Evolutionary conservation across 2,329 filamentous ascomycete genomes (phyloP), one percentile per base, ranked within the genome.

Genomic region (Keithomyces neogunnii): DNA sequence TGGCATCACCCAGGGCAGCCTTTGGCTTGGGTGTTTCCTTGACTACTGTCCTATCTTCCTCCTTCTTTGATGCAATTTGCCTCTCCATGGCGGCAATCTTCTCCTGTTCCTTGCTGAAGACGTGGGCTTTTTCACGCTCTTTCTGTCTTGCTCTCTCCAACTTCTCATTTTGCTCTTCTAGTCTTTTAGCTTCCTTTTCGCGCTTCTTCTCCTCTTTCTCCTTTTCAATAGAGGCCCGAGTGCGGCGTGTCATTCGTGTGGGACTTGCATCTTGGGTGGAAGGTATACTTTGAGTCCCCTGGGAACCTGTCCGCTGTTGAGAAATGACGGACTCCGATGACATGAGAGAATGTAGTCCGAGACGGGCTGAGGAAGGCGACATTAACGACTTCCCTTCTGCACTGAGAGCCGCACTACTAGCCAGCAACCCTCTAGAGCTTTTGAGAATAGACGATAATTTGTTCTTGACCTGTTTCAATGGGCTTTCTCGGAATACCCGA

Each of bases 361-460:
- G 62, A 11, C 73, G 72, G 11, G 68, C 64, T 5, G 69, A 68
- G 3, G 79, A 76, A 3, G 82, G 76, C 3, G 81, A 82, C 26
- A 82, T 62, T 5, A 82, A 62, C 0, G 75, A 73, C 58, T 84
- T 85, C 6, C 78, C 78, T 57, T 85, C 81, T 0, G 81, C 81
- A 58, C 80, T 84, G 38, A 80, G 69, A 13, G 76, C 80, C 3
- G 81, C 81, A 58, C 81, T 92, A 58, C 87, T 95, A 19, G 86
- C 89, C 56, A 96, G 85, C 47, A 96, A 80, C 11, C 86, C 88
- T 66, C 88, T 92, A 3, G 91, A 93, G 51, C 85, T 88, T 68
- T 90, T 91, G 60, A 96, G 75, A 53, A 96, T 90, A 8, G 91
- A 95, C 45, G 92, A 95, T 46, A 97, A 75, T 65, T 90, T 95